Conservation (phyloP, 2,329 filamentous ascomycete genomes). For the Thelonectria olida region DNA sequence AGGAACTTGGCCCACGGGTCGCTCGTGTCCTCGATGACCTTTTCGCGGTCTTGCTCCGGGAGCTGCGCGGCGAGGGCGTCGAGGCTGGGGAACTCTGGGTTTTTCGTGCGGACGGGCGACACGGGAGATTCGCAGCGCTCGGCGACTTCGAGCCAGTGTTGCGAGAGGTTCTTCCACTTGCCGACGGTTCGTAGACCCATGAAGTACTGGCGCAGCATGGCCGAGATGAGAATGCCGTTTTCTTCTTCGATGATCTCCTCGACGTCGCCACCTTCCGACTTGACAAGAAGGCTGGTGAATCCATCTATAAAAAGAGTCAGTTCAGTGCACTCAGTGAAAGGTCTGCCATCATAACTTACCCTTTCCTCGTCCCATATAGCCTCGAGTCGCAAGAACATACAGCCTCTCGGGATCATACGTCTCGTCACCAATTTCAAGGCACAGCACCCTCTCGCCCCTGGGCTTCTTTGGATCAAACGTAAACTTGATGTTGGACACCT, state of each 20-base stretch:
- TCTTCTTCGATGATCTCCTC: constrained; percentile 87
- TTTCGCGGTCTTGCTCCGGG: constrained; percentile 31
- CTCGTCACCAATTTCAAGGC: constrained; percentile 67
- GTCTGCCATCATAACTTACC: constrained; percentile 42
- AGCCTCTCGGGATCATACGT: constrained; percentile 69
- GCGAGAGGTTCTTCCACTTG: constrained; percentile 78
- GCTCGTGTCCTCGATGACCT: constrained; percentile 30
- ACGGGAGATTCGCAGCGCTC: constrained; percentile 64
- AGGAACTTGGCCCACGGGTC: constrained; percentile 51
- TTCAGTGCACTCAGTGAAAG: not conserved
- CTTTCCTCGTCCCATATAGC: constrained; percentile 90
- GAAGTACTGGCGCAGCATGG: constrained; percentile 90
- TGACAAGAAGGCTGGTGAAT: constrained; percentile 78
- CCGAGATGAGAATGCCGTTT: constrained; percentile 85
- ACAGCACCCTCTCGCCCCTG: constrained; percentile 69
- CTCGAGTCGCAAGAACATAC: constrained; percentile 81
- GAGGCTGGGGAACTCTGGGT: constrained; percentile 31
- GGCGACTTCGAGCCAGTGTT: constrained; percentile 75
- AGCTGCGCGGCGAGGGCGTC: constrained; percentile 33
- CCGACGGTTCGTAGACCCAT: constrained; percentile 84
- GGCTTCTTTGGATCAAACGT: constrained; percentile 73
- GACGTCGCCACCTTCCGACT: constrained; percentile 78
- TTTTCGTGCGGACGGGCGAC: constrained; percentile 42
- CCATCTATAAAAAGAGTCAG: constrained; percentile 65
- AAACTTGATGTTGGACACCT: constrained; percentile 85